Evolutionary conservation across 225 moss, liverwort and hornwort species (phyloP).

Genomic region (Sphagnum contortum): DNA sequence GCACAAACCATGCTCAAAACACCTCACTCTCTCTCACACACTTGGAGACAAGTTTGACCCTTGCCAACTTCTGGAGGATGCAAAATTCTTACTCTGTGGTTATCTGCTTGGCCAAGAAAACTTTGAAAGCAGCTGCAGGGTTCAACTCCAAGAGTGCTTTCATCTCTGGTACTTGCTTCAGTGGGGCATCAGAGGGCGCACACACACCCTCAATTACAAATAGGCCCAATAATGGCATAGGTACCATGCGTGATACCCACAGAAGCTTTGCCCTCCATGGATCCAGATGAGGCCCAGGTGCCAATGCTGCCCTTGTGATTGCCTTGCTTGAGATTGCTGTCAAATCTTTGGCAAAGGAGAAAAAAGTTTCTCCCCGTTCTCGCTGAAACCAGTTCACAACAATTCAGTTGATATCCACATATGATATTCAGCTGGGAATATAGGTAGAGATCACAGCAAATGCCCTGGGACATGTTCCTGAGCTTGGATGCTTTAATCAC

Average conservation of each 20-base stretch:
- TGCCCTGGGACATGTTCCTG: too few species aligned
- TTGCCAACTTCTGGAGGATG: neutral
- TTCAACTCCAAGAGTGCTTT: constrained; percentile 91
- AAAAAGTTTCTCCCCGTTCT: constrained; percentile 86
- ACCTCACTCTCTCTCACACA: too few species aligned
- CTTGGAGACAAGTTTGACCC: too few species aligned
- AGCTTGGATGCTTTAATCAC: too few species aligned
- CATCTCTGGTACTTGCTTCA: constrained; percentile 81
- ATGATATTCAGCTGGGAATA: too few species aligned
- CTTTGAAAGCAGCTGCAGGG: constrained; percentile 81
- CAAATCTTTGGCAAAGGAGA: constrained; percentile 86
- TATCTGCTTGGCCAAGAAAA: constrained; percentile 85
- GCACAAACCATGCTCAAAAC: too few species aligned
- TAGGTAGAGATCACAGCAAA: too few species aligned
- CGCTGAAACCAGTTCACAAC: constrained; percentile 19
- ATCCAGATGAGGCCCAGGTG: constrained; percentile 49
- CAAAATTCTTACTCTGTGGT: constrained; percentile 60
- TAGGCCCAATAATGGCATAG: constrained; percentile 87
- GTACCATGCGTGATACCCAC: constrained; percentile 92
- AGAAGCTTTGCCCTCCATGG: constrained; percentile 93
- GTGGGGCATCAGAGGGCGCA: constrained; percentile 57
- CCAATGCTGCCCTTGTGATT: constrained; percentile 58
- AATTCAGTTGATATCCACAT: too few species aligned
- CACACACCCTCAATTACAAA: constrained; percentile 82
- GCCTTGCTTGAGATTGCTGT: constrained; percentile 84